Base-by-base conservation (phyloP, 768 basidiomycete genomes). In the Hygrocybe coccinea region DNA sequence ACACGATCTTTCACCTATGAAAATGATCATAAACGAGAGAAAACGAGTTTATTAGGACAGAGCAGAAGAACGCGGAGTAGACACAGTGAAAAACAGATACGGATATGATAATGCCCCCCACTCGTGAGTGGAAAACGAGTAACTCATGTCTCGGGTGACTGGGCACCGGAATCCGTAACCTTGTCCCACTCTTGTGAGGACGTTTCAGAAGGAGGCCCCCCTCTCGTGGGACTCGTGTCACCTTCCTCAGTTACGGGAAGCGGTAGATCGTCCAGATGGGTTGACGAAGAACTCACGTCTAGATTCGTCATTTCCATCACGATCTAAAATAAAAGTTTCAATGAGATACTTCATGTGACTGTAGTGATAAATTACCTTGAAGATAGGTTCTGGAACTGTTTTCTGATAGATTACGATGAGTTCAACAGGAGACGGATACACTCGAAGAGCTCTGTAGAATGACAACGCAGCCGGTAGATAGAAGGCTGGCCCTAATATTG, bases 381-480 rank as follows among this genome's bases (percentile, higher is more conserved):
- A 91, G 48, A 93, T 76, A 36, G 84, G 78, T 24, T 82, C 79
- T 2, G 91, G 89, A 29, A 95, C 84, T 34, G 92, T 94, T 72
- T 89, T 88, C 73, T 97, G 86, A 65, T 97, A 95, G 59, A 98
- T 95, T 70, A 88, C 83, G 64, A 99, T 87, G 62, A 98, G 83
- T 71, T 98, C 97, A 33, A 92, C 84, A 0, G 95, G 92, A 29
- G 89, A 84, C 49, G 97, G 97, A 74, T 99, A 99, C 35, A 97
- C 93, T 53, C 88, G 80, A 56, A 98, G 84, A 1, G 93, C 95
- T 49, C 92, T 83, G 81, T 86, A 99, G 82, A 98, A 98, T 39
- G 85, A 82, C 67, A 91, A 71, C 39, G 97, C 95, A 17, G 95
- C 86, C 10, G 85, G 79, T 24, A 97, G 78, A 66, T 87, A 74